These are phyloP conservation scores for Bryoglossum gracile DNA, from an alignment of 495 filamentous ascomycete genomes.

Conservation along the genomic window DNA sequence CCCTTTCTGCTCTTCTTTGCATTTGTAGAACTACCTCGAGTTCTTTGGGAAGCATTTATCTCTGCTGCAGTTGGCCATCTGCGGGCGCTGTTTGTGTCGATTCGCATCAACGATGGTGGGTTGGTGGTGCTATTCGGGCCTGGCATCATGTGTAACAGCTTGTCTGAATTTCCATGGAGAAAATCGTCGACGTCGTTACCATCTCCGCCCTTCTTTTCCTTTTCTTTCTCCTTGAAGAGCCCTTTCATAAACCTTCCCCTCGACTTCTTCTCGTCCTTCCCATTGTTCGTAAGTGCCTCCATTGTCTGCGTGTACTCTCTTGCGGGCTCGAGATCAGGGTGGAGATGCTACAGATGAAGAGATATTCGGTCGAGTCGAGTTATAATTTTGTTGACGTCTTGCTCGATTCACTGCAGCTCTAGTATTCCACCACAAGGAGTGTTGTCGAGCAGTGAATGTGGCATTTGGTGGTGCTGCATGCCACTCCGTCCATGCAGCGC, in stretches of 20 bases:
- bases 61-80: slow-evolving; percentile 25
- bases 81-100: slow-evolving; percentile 22
- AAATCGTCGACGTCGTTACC: slow-evolving; percentile 14
- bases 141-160: slow-evolving; percentile 22
- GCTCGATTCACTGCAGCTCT: too few species aligned
- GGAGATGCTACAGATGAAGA: too few species aligned
- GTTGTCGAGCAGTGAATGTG: too few species aligned
- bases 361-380: too few species aligned
- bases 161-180: slow-evolving; percentile 20
- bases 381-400: too few species aligned
- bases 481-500: too few species aligned
- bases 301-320: slow-evolving; percentile 11
- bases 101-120: slow-evolving; percentile 13
- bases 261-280: slow-evolving; percentile 21
- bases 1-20: slow-evolving; percentile 46
- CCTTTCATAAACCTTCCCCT: slow-evolving; percentile 20
- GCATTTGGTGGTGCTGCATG: too few species aligned
- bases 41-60: slow-evolving; percentile 7
- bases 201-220: slow-evolving; percentile 5
- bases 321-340: too few species aligned
- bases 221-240: slow-evolving; percentile 23
- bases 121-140: slow-evolving; percentile 2
- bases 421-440: too few species aligned
- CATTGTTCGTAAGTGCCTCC: slow-evolving; percentile 10
- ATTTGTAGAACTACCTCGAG: slow-evolving; percentile 16